Conservation (phyloP, 805 yeast genomes). For the Sugiyamaella boreocaroliniensis region DNA sequence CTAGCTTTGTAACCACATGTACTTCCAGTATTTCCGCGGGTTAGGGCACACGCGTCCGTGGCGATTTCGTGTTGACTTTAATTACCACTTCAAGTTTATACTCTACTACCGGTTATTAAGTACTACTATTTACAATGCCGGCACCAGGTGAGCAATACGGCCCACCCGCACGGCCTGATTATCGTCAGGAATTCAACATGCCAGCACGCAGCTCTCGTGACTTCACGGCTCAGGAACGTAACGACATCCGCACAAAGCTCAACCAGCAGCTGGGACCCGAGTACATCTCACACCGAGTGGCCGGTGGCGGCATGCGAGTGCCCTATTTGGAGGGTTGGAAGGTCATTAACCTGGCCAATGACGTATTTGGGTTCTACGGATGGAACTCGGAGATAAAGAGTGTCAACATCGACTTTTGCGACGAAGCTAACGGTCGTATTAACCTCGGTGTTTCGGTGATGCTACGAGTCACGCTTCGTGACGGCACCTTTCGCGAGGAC, state of each 20-base stretch:
- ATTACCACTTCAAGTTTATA: too few species aligned
- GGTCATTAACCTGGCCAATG: conserved; percentile 64
- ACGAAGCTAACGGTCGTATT: conserved; percentile 17
- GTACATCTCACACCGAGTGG: conserved; percentile 46
- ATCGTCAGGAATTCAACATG: background rate
- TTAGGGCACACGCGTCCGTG: too few species aligned
- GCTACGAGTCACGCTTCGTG: conserved; percentile 65
- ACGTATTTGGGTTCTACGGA: conserved; percentile 71
- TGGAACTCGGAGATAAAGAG: conserved; percentile 62
- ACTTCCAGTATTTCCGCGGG: too few species aligned
- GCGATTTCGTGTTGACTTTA: too few species aligned
- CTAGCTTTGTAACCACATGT: too few species aligned
- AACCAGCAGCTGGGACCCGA: conserved; percentile 31
- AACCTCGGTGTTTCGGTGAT: conserved; percentile 28
- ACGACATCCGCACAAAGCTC: conserved; percentile 16
- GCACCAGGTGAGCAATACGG: background rate
- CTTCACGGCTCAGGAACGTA: background rate
- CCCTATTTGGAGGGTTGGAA: conserved; percentile 71
- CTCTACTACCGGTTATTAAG: too few species aligned
- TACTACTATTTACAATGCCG: background rate
- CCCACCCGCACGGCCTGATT: background rate
- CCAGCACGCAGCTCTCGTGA: background rate
- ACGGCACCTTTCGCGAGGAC: conserved; percentile 77
- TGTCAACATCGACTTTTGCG: conserved; percentile 47
- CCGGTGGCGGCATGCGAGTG: conserved; percentile 47